Conservation (phyloP, 225 moss, liverwort and hornwort genomes). For the Polytrichum commune region DNA sequence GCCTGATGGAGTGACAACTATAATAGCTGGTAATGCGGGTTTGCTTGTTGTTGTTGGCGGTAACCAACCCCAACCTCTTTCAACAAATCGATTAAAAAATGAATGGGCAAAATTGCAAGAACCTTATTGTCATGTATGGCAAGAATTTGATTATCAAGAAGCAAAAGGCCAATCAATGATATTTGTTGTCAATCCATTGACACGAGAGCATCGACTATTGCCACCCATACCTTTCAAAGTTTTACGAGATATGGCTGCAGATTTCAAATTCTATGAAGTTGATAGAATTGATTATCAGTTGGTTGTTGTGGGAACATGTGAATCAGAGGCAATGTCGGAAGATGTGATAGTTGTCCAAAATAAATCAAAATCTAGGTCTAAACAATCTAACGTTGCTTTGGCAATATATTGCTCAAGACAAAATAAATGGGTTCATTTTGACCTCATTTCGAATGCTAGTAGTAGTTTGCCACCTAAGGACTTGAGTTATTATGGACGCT, state of each 20-base stretch:
- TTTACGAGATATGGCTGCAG: not conserved
- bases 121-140: not conserved
- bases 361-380: too few species aligned
- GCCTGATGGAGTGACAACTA: too few species aligned
- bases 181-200: not conserved
- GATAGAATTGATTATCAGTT: not conserved
- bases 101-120: not conserved
- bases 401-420: not conserved
- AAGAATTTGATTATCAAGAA: not conserved
- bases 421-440: not conserved
- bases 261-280: not conserved
- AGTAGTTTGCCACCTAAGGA: too few species aligned
- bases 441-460: not conserved
- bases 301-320: not conserved
- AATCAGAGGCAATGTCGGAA: not conserved
- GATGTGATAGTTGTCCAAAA: too few species aligned
- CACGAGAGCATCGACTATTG: not conserved
- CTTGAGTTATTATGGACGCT: not conserved
- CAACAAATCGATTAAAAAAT: too few species aligned
- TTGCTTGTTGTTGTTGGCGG: too few species aligned
- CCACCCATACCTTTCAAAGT: slow-evolving; percentile 4
- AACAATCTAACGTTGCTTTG: not conserved
- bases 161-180: slow-evolving; percentile 1
- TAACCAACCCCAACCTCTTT: too few species aligned
- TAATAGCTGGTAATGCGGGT: too few species aligned